Percentiles rank a stretch among this genome's conserved stretches.
Evolutionary conservation across 2,329 filamentous ascomycete species (phyloP).

Genomic region (Penicillium fuscoglaucum): DNA sequence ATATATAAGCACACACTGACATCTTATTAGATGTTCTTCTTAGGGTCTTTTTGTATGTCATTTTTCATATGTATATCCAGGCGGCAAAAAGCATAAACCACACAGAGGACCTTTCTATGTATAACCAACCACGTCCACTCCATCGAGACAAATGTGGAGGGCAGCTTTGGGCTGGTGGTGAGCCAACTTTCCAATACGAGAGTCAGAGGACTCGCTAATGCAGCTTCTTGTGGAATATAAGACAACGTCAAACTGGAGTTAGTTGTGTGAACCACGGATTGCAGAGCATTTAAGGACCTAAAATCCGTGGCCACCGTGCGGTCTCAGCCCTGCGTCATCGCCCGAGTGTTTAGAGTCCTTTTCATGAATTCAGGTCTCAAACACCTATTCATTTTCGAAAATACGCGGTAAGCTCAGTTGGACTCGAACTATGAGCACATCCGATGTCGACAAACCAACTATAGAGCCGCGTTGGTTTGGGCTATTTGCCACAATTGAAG

Average conservation of each 20-base stretch:
- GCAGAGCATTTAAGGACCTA: background rate
- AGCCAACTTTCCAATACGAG: background rate
- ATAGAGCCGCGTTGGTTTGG: slow-evolving; percentile 7
- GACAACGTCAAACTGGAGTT: background rate
- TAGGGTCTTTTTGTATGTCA: too few species aligned
- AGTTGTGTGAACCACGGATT: background rate
- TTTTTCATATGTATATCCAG: too few species aligned
- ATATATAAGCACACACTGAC: too few species aligned
- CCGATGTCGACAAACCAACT: slow-evolving; percentile 1
- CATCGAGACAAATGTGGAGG: background rate
- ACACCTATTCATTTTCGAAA: background rate
- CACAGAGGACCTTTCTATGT: too few species aligned
- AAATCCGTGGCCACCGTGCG: slow-evolving; percentile 9
- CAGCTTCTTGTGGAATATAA: background rate
- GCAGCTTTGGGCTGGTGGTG: background rate
- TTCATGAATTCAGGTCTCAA: background rate
- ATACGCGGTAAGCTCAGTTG: background rate
- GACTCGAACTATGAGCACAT: background rate
- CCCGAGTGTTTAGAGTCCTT: background rate
- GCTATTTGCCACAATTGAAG: slow-evolving; percentile 13
- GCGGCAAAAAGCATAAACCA: too few species aligned
- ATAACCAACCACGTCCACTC: background rate
- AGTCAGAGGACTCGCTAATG: background rate
- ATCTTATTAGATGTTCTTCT: too few species aligned
- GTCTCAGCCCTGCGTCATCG: slow-evolving; percentile 10